Evolutionary conservation across 1,139 yeast genomes (phyloP), one percentile per base, ranked within the genome.

Genomic region (Candida sanyaensis): DNA sequence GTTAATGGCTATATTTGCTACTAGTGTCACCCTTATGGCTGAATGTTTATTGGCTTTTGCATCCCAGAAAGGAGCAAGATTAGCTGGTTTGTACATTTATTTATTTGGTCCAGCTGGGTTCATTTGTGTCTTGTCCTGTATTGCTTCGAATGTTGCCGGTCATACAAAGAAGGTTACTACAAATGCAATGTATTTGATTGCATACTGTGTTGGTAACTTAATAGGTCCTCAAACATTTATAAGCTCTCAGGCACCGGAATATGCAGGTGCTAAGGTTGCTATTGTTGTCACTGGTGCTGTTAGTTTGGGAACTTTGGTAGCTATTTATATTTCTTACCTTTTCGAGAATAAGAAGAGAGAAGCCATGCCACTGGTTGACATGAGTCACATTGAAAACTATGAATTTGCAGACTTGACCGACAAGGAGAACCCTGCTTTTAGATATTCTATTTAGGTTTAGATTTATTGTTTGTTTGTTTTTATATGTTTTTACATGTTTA

Each of bases 161-260:
- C 83, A 82, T 57, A 84, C 90, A 13, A 86, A 86, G 64, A 81
- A 84, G 61, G 66, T 80, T 42, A 78, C 83, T 5, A 78, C 80
- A 28, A 83, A 80, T 61, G 87, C 87, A 1, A 59, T 82, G 29
- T 75, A 77, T 36, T 75, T 86, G 63, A 70, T 85, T 47, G 86
- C 83, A 1, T 85, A 82, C 58, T 82, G 88, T 56, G 77, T 79
- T 27, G 90, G 93, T 27, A 86, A 86, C 54, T 69, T 86, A 43
- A 71, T 83, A 43, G 92, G 92, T 4, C 91, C 93, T 2, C 90
- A 84, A 61, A 76, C 86, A 41, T 86, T 85, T 60, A 69, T 78
- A 52, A 68, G 68, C 0, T 54, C 55, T 6, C 80, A 83, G 56
- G 81, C 81, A 1, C 90, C 90, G 11, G 58, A 54, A 10, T 83